Evolutionary conservation across 2,329 filamentous ascomycete genomes (phyloP).

Genomic region (Botryotinia convoluta): DNA sequence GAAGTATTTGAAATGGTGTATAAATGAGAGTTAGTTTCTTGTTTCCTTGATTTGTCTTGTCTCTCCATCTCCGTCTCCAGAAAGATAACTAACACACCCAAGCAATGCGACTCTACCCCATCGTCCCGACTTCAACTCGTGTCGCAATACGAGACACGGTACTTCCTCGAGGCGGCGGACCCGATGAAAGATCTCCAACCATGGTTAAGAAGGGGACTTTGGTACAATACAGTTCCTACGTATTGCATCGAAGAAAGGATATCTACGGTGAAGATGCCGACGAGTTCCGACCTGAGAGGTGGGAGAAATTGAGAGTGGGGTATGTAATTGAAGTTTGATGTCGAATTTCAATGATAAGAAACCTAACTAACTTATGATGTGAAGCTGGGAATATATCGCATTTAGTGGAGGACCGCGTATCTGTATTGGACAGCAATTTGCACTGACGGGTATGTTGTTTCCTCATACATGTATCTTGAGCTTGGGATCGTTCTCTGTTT

Average conservation of each 20-base stretch:
- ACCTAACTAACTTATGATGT: slow-evolving; percentile 45
- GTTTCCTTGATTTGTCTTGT: not conserved
- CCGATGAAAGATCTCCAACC: slow-evolving; percentile 35
- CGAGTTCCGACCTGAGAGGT: slow-evolving; percentile 33
- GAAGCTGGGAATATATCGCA: slow-evolving; percentile 69
- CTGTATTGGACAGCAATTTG: slow-evolving; percentile 59
- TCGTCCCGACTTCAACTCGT: slow-evolving; percentile 52
- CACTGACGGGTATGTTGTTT: slow-evolving; percentile 16
- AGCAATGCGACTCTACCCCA: slow-evolving; percentile 46
- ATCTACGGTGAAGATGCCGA: slow-evolving; percentile 62
- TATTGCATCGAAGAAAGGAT: slow-evolving; percentile 44
- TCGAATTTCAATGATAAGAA: not conserved
- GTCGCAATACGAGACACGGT: slow-evolving; percentile 46
- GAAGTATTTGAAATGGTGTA: slow-evolving; percentile 29
- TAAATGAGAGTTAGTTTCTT: slow-evolving; percentile 40
- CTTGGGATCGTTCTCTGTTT: accelerated
- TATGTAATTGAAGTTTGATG: not conserved
- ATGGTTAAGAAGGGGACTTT: slow-evolving; percentile 35
- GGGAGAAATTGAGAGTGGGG: slow-evolving; percentile 36
- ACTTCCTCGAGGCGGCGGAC: slow-evolving; percentile 40
- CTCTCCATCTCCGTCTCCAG: slow-evolving; percentile 33
- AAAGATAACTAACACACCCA: slow-evolving; percentile 32
- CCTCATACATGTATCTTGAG: slow-evolving; percentile 32
- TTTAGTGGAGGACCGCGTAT: slow-evolving; percentile 69
- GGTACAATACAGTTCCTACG: slow-evolving; percentile 29